A percentile compares a stretch with the other conserved stretches of the same genome.
phyloP scores from a whole-genome alignment of 768 basidiomycete genomes.

The Boletus rubropictus region DNA sequence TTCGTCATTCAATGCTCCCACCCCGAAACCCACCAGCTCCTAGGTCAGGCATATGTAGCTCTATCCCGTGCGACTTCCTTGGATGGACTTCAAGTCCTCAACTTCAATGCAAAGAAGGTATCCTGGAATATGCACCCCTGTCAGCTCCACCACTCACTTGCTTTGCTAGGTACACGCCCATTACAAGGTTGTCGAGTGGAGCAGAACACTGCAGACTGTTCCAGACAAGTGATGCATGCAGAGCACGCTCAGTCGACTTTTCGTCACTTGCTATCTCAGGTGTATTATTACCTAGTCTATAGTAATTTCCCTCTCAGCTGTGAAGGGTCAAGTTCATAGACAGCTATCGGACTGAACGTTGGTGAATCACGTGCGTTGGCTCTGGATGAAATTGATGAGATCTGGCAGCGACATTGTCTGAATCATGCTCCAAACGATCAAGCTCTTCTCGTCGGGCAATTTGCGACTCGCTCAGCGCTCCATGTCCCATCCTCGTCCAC shows the following conservation, averaged over 20 bases:
- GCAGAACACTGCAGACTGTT: slow-evolving; percentile 56
- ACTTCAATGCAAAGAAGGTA: slow-evolving; percentile 74
- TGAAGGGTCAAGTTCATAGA: not conserved
- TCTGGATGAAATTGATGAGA: too few species aligned
- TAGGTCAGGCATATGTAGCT: slow-evolving; percentile 89
- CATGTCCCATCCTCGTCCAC: slow-evolving; percentile 35
- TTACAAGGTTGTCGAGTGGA: slow-evolving; percentile 69
- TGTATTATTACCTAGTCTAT: slow-evolving; percentile 1
- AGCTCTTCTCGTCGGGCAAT: not conserved
- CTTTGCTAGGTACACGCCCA: slow-evolving; percentile 57
- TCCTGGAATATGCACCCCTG: not conserved
- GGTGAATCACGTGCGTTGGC: too few species aligned
- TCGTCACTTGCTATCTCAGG: not conserved
- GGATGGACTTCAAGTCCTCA: slow-evolving; percentile 78
- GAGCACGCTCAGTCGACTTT: not conserved
- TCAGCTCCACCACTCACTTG: slow-evolving; percentile 3
- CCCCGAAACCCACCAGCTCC: not conserved
- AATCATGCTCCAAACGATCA: slow-evolving; percentile 3
- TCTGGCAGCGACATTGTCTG: slow-evolving; percentile 3
- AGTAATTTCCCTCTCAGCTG: not conserved
- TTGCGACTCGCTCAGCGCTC: slow-evolving; percentile 8
- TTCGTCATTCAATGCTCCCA: not conserved
- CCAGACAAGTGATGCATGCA: slow-evolving; percentile 10
- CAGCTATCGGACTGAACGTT: too few species aligned
- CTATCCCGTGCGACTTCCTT: slow-evolving; percentile 84